Conservation (phyloP, 306 rosid genomes). For the Vicia sativa region DNA sequence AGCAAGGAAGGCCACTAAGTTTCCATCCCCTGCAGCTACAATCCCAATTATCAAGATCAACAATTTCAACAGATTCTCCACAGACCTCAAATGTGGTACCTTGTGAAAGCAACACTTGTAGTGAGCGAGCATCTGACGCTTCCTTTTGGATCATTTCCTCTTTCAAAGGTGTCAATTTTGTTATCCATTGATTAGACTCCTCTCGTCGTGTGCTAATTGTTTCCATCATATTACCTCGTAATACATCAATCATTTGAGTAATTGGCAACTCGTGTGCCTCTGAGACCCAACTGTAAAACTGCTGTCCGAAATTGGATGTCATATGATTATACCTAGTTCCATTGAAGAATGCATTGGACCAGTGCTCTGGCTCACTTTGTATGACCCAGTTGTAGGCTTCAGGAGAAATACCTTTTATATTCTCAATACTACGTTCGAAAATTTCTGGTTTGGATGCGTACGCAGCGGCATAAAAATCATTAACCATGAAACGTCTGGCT, state of each 20-base stretch:
- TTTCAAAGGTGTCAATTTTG: constrained; percentile 82
- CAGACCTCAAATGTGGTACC: constrained; percentile 78
- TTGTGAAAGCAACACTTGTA: constrained; percentile 65
- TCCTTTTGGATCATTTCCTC: constrained; percentile 76
- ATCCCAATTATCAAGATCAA: constrained; percentile 81
- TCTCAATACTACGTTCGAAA: constrained; percentile 67
- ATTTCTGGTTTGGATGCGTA: constrained; percentile 69
- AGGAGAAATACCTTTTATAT: constrained; percentile 86
- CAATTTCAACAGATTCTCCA: constrained; percentile 74
- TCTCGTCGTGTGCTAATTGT: constrained; percentile 60
- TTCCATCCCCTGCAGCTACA: constrained; percentile 96
- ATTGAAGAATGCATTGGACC: constrained; percentile 82
- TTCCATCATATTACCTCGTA: constrained; percentile 91
- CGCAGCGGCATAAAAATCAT: constrained; percentile 89
- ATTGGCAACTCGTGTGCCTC: constrained; percentile 96
- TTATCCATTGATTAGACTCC: constrained; percentile 73
- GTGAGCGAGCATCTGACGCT: constrained; percentile 52
- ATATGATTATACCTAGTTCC: constrained; percentile 86
- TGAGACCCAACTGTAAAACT: constrained; percentile 86
- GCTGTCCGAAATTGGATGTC: constrained; percentile 79
- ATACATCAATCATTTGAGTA: constrained; percentile 87
- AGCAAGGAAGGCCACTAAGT: constrained; percentile 85
- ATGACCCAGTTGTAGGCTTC: constrained; percentile 91
- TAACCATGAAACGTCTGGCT: constrained; percentile 91
- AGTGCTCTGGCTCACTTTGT: constrained; percentile 80